Conservation (phyloP, 805 yeast genomes). For the Barnettozyma botsteinii region DNA sequence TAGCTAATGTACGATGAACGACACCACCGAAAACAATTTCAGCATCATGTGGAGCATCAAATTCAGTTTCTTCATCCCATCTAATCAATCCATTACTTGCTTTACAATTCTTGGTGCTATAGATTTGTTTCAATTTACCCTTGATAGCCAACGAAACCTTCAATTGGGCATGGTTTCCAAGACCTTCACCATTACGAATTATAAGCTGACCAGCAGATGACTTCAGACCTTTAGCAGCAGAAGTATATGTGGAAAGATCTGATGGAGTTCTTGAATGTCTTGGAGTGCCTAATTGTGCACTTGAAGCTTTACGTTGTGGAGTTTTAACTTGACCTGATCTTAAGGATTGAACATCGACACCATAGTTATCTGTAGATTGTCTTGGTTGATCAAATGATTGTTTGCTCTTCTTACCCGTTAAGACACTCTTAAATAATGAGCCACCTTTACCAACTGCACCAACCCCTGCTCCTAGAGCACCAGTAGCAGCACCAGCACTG, state of each 20-base stretch:
- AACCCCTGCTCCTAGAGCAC: slow-evolving; percentile 35
- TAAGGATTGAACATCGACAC: slow-evolving; percentile 32
- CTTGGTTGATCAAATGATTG: slow-evolving; percentile 13
- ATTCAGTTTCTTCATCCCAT: slow-evolving; percentile 62
- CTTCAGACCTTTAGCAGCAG: slow-evolving; percentile 15
- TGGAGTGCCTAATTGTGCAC: background rate
- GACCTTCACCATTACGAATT: slow-evolving; percentile 42
- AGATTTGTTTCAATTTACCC: slow-evolving; percentile 48
- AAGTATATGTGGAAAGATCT: slow-evolving; percentile 20
- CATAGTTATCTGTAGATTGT: slow-evolving; percentile 11
- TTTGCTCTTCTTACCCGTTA: slow-evolving; percentile 27
- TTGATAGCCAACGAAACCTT: slow-evolving; percentile 45
- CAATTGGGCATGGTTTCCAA: slow-evolving; percentile 41
- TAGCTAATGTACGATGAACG: slow-evolving; percentile 69
- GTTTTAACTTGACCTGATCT: slow-evolving; percentile 29
- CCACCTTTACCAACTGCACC: slow-evolving; percentile 42
- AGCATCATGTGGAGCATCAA: slow-evolving; percentile 61
- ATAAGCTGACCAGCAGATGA: slow-evolving; percentile 42
- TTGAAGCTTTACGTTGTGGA: background rate
- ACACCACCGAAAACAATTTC: slow-evolving; percentile 54
- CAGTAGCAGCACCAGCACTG: slow-evolving; percentile 40
- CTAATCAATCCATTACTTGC: slow-evolving; percentile 38
- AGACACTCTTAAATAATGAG: slow-evolving; percentile 30
- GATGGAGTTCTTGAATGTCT: slow-evolving; percentile 19
- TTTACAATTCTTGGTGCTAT: slow-evolving; percentile 58